These are phyloP conservation scores for Geotrichum histeridarum DNA, from an alignment of 1,139 yeast genomes.

Conservation along the genomic window DNA sequence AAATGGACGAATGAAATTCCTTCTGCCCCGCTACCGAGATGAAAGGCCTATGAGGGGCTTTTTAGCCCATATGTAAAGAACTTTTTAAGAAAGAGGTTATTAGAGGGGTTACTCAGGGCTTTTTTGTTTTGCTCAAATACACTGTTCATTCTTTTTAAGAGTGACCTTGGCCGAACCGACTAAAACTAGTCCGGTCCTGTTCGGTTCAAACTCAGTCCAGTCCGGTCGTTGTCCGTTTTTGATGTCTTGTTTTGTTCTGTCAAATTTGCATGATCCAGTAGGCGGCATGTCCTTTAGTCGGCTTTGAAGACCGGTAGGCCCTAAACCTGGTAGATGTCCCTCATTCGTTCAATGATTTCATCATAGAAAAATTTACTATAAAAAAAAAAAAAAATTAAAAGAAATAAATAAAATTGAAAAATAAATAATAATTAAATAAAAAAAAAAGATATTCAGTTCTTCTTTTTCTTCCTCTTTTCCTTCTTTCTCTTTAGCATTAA, in stretches of 20 bases:
- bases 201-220: background rate
- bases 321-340: background rate
- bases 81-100: too few species aligned
- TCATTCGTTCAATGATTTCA: background rate
- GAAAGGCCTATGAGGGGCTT: too few species aligned
- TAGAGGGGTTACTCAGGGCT: too few species aligned
- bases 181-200: background rate
- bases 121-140: too few species aligned
- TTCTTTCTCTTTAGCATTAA: conserved; percentile 3
- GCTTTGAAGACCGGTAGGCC: conserved; percentile 4
- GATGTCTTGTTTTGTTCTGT: background rate
- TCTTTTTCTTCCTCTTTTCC: conserved; percentile 10
- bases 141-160: too few species aligned
- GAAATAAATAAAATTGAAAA: background rate
- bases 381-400: background rate
- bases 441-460: background rate
- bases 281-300: conserved; percentile 3
- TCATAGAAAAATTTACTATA: background rate
- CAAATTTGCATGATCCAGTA: too few species aligned
- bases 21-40: too few species aligned
- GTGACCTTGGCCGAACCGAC: too few species aligned
- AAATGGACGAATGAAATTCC: too few species aligned
- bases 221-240: background rate
- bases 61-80: too few species aligned
- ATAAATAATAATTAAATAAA: background rate